Base-by-base conservation (phyloP, 768 basidiomycete genomes). In the Mycena crocata region DNA sequence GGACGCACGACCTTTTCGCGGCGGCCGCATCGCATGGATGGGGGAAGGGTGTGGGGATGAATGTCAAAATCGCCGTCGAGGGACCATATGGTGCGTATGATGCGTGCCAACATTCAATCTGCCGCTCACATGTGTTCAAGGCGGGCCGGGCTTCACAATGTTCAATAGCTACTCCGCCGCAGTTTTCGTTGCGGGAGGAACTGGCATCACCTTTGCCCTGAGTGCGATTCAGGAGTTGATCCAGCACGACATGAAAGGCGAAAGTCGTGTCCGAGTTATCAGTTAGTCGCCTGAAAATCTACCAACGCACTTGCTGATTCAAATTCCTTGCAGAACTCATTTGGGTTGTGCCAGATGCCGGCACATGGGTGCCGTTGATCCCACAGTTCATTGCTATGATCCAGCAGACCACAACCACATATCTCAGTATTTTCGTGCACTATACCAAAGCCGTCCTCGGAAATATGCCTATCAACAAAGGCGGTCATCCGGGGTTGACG, bases 271-370 rank as follows among this genome's bases (percentile, higher is more conserved):
- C 7, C 79, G 81, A 51, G 68, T 80, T 26, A 80, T 89, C 60
- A 83, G 48, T 49, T 9, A 15, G 48, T 31, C n/a, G n/a, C n/a
- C n/a, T n/a, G n/a, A n/a, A n/a, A n/a, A n/a, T n/a, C n/a, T n/a
- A n/a, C n/a, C n/a, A n/a, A n/a, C n/a, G n/a, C n/a, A n/a, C n/a
- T n/a, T n/a, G n/a, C n/a, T n/a, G n/a, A n/a, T n/a, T n/a, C n/a
- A n/a, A n/a, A 26, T 87, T 17, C 86, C n/a, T n/a, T n/a, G n/a
- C n/a, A 88, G 88, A 91, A 56, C 78, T 95, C 32, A 79, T 93
- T 6, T 95, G 93, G 93, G 77, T 83, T 13, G 81, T 91, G 13
- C 82, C 80, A 39, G 84, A 87, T 42, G 24, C 57, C 21, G 40
- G 17, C 1, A 14, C 56, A 37, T 21, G 57, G 28, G 13, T 23